Conservation (phyloP, 345 rosid species). For the Populus simonii region DNA sequence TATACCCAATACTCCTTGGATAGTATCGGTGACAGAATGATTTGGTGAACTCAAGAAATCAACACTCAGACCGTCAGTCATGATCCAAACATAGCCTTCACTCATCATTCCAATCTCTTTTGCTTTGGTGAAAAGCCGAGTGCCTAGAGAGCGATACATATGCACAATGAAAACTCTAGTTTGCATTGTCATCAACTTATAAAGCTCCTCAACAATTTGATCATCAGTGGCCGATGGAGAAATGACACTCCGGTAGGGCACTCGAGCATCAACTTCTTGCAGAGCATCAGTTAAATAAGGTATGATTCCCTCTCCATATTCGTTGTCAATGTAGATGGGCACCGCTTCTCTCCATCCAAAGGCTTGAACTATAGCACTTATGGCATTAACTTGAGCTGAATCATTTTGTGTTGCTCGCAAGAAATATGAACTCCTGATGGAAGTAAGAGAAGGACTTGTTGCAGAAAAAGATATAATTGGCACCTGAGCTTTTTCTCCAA, state of each 20-base stretch:
- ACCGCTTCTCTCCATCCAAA: slow-evolving; percentile 47
- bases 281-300: too few species aligned
- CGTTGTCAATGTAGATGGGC: slow-evolving; percentile 35
- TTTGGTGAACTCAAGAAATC: slow-evolving; percentile 2
- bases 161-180: slow-evolving; percentile 57
- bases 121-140: slow-evolving; percentile 38
- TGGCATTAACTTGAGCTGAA: slow-evolving; percentile 38
- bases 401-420: too few species aligned
- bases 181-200: slow-evolving; percentile 48
- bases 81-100: slow-evolving; percentile 57
- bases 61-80: slow-evolving; percentile 25
- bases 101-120: slow-evolving; percentile 52
- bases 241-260: too few species aligned
- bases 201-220: slow-evolving; percentile 37
- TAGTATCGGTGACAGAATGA: slow-evolving; percentile 12
- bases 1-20: slow-evolving; percentile 40
- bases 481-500: too few species aligned
- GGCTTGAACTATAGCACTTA: slow-evolving; percentile 32
- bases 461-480: too few species aligned
- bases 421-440: too few species aligned
- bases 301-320: slow-evolving; percentile 41
- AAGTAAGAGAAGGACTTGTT: too few species aligned
- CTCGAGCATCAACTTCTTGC: too few species aligned
- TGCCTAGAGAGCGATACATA: slow-evolving; percentile 29
- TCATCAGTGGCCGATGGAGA: slow-evolving; percentile 30